Conservation (phyloP, 768 basidiomycete genomes). For the Xerocomus spinulosus region DNA sequence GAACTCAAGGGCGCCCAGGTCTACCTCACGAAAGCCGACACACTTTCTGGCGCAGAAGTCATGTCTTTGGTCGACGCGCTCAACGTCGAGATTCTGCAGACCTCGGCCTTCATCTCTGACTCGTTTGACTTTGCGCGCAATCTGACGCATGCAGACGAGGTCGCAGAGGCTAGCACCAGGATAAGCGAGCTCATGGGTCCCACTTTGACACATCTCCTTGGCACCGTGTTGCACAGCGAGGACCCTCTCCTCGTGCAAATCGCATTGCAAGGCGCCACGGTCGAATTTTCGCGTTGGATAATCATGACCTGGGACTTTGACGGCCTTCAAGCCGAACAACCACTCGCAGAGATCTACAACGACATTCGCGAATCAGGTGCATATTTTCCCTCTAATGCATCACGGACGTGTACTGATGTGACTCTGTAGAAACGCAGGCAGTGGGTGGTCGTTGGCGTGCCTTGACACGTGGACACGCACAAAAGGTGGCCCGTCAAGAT, state of each 20-base stretch:
- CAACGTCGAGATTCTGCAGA: slow-evolving; percentile 48
- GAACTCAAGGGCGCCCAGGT: slow-evolving; percentile 41
- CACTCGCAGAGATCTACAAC: slow-evolving; percentile 33
- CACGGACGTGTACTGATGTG: neutral
- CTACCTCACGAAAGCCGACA: slow-evolving; percentile 43
- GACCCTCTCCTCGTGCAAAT: slow-evolving; percentile 40
- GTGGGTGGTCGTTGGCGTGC: slow-evolving; percentile 55
- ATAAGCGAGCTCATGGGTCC: slow-evolving; percentile 32
- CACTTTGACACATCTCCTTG: slow-evolving; percentile 23
- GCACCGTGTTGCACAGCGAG: slow-evolving; percentile 22
- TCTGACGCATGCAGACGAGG: slow-evolving; percentile 16
- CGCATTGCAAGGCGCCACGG: slow-evolving; percentile 32
- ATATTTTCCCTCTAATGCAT: neutral
- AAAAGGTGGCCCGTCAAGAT: slow-evolving; percentile 30
- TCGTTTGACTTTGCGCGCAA: slow-evolving; percentile 30
- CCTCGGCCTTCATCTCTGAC: slow-evolving; percentile 42
- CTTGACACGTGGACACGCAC: slow-evolving; percentile 45
- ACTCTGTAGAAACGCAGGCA: slow-evolving; percentile 41
- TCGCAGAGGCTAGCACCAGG: slow-evolving; percentile 26
- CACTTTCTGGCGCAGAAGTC: slow-evolving; percentile 42
- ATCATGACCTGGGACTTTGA: slow-evolving; percentile 34
- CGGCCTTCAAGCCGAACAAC: slow-evolving; percentile 26
- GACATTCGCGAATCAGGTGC: slow-evolving; percentile 42
- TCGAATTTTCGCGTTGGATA: slow-evolving; percentile 32
- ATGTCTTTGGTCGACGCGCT: slow-evolving; percentile 36